phyloP scores from a whole-genome alignment of 768 basidiomycete species.

The Pleurotus cornucopiae region DNA sequence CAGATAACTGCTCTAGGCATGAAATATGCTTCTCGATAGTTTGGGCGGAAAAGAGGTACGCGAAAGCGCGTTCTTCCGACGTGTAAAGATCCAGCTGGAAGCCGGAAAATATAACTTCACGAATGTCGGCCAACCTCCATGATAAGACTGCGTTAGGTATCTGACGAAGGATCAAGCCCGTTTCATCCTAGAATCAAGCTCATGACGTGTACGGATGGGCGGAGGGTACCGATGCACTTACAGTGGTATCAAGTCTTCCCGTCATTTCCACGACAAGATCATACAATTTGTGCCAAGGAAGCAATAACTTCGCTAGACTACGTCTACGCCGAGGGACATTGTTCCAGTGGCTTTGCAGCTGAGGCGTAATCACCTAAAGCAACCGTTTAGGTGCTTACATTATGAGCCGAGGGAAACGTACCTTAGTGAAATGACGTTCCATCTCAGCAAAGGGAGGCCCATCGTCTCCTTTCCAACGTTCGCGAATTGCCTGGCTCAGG shows the following conservation, averaged over 20 bases:
- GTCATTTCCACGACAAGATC: slow-evolving; percentile 35
- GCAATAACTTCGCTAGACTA: slow-evolving; percentile 55
- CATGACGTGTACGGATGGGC: slow-evolving; percentile 1
- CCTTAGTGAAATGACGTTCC: slow-evolving; percentile 40
- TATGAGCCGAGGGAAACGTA: slow-evolving; percentile 11
- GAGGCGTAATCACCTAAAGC: slow-evolving; percentile 51
- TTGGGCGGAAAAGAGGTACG: slow-evolving; percentile 69
- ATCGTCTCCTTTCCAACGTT: slow-evolving; percentile 32
- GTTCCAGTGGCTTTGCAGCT: slow-evolving; percentile 58
- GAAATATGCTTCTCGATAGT: slow-evolving; percentile 55
- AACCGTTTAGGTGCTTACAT: too few relatives aligned
- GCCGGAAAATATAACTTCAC: slow-evolving; percentile 70
- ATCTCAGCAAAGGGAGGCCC: slow-evolving; percentile 34
- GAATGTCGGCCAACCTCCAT: slow-evolving; percentile 57
- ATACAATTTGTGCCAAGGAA: slow-evolving; percentile 66
- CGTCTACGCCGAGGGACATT: slow-evolving; percentile 68
- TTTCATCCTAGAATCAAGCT: slow-evolving; percentile 8
- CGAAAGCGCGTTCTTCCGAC: slow-evolving; percentile 62
- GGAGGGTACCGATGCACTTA: slow-evolving; percentile 13
- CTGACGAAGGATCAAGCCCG: slow-evolving; percentile 28
- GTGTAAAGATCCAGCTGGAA: slow-evolving; percentile 75
- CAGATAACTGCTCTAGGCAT: slow-evolving; percentile 45
- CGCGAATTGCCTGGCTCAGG: slow-evolving; percentile 33
- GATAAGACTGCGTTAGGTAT: slow-evolving; percentile 46
- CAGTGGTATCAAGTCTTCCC: slow-evolving; percentile 24